phyloP scores from a whole-genome alignment of 2,329 filamentous ascomycete genomes.

The Pseudogymnoascus sp. region DNA sequence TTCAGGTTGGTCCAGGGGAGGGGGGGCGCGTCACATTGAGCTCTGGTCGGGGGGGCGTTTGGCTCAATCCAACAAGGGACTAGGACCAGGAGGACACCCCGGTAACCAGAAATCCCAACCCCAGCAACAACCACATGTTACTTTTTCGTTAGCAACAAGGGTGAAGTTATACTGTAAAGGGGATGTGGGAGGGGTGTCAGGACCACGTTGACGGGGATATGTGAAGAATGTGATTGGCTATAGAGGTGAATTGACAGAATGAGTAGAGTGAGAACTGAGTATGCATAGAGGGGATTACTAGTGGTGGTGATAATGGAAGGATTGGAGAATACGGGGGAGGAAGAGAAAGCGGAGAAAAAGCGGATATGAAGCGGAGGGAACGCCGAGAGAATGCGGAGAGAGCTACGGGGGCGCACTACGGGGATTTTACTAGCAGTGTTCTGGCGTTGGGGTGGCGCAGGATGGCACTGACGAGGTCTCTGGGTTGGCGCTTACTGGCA shows the following conservation, averaged over 20 bases:
- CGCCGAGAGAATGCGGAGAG: neutral
- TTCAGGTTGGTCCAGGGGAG: neutral
- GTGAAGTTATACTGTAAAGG: neutral
- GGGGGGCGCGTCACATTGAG: constrained; percentile 1
- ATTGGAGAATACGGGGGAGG: neutral
- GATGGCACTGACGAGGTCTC: neutral
- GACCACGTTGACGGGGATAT: neutral
- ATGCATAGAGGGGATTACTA: neutral
- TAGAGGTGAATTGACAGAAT: constrained; percentile 1
- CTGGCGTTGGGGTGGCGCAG: neutral
- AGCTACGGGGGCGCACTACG: neutral
- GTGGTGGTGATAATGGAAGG: neutral
- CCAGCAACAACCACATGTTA: neutral
- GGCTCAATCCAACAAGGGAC: neutral
- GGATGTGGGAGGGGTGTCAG: neutral
- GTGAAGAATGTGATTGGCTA: neutral
- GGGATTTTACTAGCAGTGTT: neutral
- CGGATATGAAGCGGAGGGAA: neutral
- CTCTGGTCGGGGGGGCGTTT: neutral
- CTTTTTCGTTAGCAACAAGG: neutral
- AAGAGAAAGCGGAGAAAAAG: neutral
- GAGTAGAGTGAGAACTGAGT: neutral
- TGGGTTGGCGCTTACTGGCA: neutral
- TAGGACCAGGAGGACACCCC: neutral
- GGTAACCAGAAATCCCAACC: too few relatives aligned